Base-by-base conservation (phyloP, 768 basidiomycete species). In the Hypsizygus marmoreus region DNA sequence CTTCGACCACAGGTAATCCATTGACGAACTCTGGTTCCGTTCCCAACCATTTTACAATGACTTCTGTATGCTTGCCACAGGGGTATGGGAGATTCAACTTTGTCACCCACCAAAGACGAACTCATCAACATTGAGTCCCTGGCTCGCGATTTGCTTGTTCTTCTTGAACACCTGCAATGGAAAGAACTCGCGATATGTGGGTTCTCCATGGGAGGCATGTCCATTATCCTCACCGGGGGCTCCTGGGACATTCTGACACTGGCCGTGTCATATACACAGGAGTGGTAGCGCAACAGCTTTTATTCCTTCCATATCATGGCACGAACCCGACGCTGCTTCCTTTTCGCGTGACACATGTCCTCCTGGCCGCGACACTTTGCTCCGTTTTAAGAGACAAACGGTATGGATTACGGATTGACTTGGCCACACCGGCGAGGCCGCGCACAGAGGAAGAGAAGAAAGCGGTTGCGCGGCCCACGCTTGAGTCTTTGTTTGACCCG, bases 171-270 rank as follows among this genome's bases (percentile, higher is more conserved):
- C 40, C 48, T 78, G 17, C 58, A 61, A 23, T 78, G 76, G 74
- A 66, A 62, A 40, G 59, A 71, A 28, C 40, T 79, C 12, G 62
- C 71, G 5, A 49, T 79, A 1, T 73, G 74, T 42, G 76, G 76
- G 7, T 77, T 72, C 54, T 79, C 77, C 6, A 77, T 79, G 76
- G 77, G 77, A 51, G 77, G 76, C 74, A 54, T 32, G 63, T 53
- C 2, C 14, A 24, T 22, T 12, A 39, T 22, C 8, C 9, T 16
- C 19, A 14, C 13, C 31, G 26, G 41, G 33, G 24, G 29, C 22
- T 38, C 20, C 24, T 6, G 23, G 16, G 19, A 29, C 16, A 10
- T 10, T 29, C 0, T 16, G n/a, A n/a, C n/a, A n/a, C n/a, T n/a
- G n/a, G n/a, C n/a, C n/a, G n/a, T n/a, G n/a, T n/a, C n/a, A n/a